Evolutionary conservation across 768 basidiomycete species (phyloP).

Genomic region (Trametopsis cervina): DNA sequence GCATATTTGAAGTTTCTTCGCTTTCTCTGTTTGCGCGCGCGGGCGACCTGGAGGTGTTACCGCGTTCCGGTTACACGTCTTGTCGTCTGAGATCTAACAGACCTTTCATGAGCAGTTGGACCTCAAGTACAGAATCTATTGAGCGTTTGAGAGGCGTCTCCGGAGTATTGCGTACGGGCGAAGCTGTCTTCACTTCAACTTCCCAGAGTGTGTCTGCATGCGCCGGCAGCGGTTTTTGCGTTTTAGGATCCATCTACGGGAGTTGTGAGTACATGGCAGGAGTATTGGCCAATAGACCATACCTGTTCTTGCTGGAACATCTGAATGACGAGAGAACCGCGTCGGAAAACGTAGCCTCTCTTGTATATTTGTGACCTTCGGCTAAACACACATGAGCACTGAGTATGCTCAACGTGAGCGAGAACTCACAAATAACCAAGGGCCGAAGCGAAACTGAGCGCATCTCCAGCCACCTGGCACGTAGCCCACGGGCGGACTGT

Average conservation of each 20-base stretch:
- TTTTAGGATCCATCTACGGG: slow-evolving; percentile 62
- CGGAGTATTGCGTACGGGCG: slow-evolving; percentile 71
- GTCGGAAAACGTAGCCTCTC: slow-evolving; percentile 69
- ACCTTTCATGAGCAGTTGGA: slow-evolving; percentile 81
- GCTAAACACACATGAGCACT: slow-evolving; percentile 25
- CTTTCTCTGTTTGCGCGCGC: too few relatives aligned
- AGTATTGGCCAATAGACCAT: too few relatives aligned
- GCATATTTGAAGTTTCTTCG: too few relatives aligned
- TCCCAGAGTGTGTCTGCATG: slow-evolving; percentile 80
- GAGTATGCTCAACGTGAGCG: neutral
- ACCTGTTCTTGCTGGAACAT: slow-evolving; percentile 88
- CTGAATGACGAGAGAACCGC: slow-evolving; percentile 63
- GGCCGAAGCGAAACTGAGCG: slow-evolving; percentile 71
- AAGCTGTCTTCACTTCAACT: slow-evolving; percentile 80
- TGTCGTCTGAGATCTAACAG: slow-evolving; percentile 70
- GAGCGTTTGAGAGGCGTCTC: slow-evolving; percentile 65
- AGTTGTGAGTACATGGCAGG: too few relatives aligned
- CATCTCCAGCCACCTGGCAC: slow-evolving; percentile 73
- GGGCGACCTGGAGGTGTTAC: too few relatives aligned
- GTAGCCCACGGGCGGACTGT: slow-evolving; percentile 84
- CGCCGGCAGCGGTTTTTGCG: slow-evolving; percentile 70
- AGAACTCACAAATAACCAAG: slow-evolving; percentile 63
- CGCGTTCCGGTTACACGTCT: slow-evolving; percentile 58
- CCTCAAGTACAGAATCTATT: slow-evolving; percentile 71
- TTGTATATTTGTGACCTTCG: slow-evolving; percentile 76